These are phyloP conservation scores for Bonia amplexicaulis DNA, from an alignment of 176 grass and related monocot genomes.

Conservation along the genomic window DNA sequence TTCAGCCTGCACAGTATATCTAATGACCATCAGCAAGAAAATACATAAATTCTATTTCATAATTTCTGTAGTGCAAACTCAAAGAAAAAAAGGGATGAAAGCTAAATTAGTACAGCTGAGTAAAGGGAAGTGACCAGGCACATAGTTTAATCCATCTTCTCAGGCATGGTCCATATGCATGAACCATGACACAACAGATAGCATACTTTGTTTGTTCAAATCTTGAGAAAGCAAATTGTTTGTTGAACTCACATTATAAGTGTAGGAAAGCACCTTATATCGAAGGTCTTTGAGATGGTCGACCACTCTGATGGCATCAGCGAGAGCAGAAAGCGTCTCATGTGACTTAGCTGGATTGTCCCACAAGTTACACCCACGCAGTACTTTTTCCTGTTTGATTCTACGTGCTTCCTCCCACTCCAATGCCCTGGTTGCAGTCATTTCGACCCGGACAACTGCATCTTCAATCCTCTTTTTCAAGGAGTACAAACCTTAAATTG, in stretches of 20 bases:
- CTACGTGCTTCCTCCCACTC: constrained; percentile 68
- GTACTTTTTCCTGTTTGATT: constrained; percentile 64
- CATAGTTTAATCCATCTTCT: not conserved
- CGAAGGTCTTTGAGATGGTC: constrained; percentile 84
- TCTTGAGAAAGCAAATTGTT: not conserved
- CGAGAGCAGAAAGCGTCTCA: constrained; percentile 62
- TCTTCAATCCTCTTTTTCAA: constrained; percentile 86
- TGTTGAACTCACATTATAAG: constrained; percentile 7
- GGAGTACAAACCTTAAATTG: constrained; percentile 63
- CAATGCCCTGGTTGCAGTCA: constrained; percentile 49
- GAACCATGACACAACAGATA: not conserved
- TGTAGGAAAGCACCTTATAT: constrained; percentile 72
- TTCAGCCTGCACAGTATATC: constrained; percentile 61
- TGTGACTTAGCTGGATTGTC: constrained; percentile 64
- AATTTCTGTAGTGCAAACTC: not conserved
- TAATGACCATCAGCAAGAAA: not conserved
- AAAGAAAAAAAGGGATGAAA: not conserved
- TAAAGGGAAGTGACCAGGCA: not conserved
- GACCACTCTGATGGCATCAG: constrained; percentile 62
- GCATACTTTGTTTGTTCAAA: not conserved
- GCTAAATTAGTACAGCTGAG: not conserved
- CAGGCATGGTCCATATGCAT: not conserved
- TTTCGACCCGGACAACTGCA: constrained; percentile 58
- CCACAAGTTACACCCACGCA: constrained; percentile 59
- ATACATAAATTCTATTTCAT: not conserved